These are phyloP conservation scores for Diphasiastrum complanatum DNA, from an alignment of 83 land plant species.

Conservation along the genomic window DNA sequence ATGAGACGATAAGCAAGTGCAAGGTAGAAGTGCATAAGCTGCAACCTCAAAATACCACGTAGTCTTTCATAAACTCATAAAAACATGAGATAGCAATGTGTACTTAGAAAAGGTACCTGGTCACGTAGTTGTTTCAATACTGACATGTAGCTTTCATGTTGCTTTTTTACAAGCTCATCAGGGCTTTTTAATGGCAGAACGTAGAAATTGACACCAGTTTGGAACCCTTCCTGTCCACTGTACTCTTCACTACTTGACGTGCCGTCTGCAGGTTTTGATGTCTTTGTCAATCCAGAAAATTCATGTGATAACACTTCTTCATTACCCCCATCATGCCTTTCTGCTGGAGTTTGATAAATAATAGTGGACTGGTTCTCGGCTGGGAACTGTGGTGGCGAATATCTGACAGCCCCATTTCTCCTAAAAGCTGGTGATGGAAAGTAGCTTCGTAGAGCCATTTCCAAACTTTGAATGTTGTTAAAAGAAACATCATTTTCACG, in stretches of 20 bases:
- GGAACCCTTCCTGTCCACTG: constrained; percentile 5
- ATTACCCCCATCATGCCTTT: not conserved
- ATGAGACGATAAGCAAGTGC: too few relatives aligned
- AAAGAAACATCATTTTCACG: constrained; percentile 47
- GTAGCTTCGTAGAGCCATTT: constrained; percentile 43
- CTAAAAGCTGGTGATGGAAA: constrained; percentile 55
- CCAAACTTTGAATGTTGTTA: constrained; percentile 35
- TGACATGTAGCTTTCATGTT: constrained; percentile 48
- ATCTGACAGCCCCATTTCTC: constrained; percentile 31
- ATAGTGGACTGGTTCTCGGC: not conserved
- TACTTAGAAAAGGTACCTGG: constrained; percentile 55
- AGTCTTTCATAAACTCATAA: too few relatives aligned
- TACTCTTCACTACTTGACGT: not conserved
- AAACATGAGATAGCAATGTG: too few relatives aligned
- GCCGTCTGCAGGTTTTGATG: not conserved
- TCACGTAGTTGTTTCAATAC: constrained; percentile 54
- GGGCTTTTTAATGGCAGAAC: constrained; percentile 45
- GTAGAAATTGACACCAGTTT: constrained; percentile 34
- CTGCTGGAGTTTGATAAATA: too few relatives aligned
- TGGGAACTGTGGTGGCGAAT: constrained; percentile 32
- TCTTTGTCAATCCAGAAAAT: too few relatives aligned
- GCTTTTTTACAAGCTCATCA: constrained; percentile 37
- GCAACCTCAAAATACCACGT: too few relatives aligned
- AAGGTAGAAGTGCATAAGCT: too few relatives aligned
- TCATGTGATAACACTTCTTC: not conserved